Evolutionary conservation across 352 stramenopile species (phyloP), one percentile per base, ranked within the genome.

Genomic region (Phytopythium litorale): DNA sequence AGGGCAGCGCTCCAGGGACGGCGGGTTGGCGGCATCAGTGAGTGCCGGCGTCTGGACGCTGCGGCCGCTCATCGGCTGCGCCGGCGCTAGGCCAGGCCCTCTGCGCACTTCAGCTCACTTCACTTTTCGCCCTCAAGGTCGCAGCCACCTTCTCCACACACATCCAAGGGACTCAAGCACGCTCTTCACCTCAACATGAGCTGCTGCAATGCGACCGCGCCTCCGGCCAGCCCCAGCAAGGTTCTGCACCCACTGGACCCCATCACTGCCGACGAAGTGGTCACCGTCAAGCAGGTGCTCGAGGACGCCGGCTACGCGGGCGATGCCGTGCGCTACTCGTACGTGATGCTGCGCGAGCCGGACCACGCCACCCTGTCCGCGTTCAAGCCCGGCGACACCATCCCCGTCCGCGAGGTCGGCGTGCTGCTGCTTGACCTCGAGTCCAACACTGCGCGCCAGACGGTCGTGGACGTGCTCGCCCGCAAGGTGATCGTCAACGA

Each of bases 261-360:
- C 18, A 66, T 84, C 63, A 77, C 75, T 18, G 56, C 70, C 37
- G 65, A 76, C 32, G 75, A 84, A 64, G 68, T 84, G 48, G 60
- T 64, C 50, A 67, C 48, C n/a, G 62, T 73, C 50, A 84, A 81
- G 59, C 70, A 81, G 62, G 65, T 84, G 46, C 64, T 81, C 19
- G 70, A 65, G 8, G 72, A 78, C 11, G 62, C 62, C 19, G 75
- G 72, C n/a, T 73, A 75, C 67, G 63, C 54, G 16, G 64, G 72
- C 16, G 49, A 68, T 9, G 58, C 73, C 23, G 28, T 81, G 5
- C 75, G 75, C 50, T 84, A 76, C 60, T 77, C 72, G 40, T 84
- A 84, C 59, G 75, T 84, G 50, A 75, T 84, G 72, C 59, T 84
- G 61, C 77, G 75, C 52, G 75, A 81, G 56, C 75, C 75, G 3